Evolutionary conservation across 352 stramenopile species (phyloP), one percentile per base, ranked within the genome.

Genomic region (Pythium dissotocum): DNA sequence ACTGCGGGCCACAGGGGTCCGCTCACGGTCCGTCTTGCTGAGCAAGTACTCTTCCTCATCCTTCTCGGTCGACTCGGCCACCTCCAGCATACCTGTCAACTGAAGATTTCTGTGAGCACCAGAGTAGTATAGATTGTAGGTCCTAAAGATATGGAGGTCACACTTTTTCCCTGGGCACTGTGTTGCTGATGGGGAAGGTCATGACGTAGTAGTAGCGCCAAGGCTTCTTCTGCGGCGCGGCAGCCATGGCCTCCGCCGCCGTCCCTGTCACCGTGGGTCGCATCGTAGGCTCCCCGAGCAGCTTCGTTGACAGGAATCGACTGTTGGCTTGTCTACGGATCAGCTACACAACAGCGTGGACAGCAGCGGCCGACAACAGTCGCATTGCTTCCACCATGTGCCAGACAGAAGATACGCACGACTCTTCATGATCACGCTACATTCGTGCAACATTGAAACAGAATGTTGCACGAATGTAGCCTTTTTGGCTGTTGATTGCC

Each of bases 191-290:
- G 21, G 82, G 80, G 38, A 91, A 85, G 2, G 65, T 69, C 70
- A 91, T 75, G 26, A 83, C 78, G 67, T 80, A 93, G 75, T 85
- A 90, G 72, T 76, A 90, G 51, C 83, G 80, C 82, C 84, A 93
- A 12, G 84, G 82, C 75, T 90, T 89, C 59, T 80, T 78, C 33
- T 62, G 44, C 3, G 59, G 21, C 0, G 70, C 54, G 40, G 51
- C 44, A 38, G 51, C 64, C 35, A 54, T 63, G 18, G 61, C 36
- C 30, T 58, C 46, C 40, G 58, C 64, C n/a, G 44, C 51, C 14
- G 67, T 59, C 42, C 49, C 48, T 16, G 44, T 60, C 28, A 69
- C 10, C 2, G 44, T 24, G 14, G 63, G 38, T 6, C 52, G 16
- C 53, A 57, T 57, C 32, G 38, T 18, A 24, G 21, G 7, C 40